Evolutionary conservation across 768 basidiomycete species (phyloP).

Genomic region (Imleria badia): DNA sequence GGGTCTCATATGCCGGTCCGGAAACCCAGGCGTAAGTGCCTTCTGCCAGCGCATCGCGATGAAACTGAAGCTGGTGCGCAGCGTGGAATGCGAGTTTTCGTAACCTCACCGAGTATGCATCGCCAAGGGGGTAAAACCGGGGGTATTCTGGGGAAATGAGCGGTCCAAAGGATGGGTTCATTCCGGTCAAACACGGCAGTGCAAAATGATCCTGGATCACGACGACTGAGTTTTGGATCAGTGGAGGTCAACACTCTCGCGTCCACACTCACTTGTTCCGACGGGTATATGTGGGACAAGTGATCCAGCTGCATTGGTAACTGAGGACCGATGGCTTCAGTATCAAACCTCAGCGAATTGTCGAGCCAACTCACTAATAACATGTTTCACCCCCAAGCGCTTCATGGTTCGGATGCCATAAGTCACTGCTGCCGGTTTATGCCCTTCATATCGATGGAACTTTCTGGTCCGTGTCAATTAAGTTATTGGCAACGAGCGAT

Average conservation of each 20-base stretch:
- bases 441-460: constrained; percentile 89
- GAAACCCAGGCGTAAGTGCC: constrained; percentile 90
- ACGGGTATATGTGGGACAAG: constrained; percentile 71
- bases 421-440: constrained; percentile 62
- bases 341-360: neutral
- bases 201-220: constrained; percentile 84
- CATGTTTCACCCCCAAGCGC: constrained; percentile 66
- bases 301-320: constrained; percentile 87
- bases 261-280: constrained; percentile 68
- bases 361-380: constrained; percentile 59
- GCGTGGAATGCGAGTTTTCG: constrained; percentile 75
- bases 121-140: constrained; percentile 82
- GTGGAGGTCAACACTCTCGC: neutral
- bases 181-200: constrained; percentile 71
- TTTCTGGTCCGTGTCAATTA: constrained; percentile 29
- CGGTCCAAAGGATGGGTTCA: constrained; percentile 80
- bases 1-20: constrained; percentile 88
- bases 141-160: constrained; percentile 54
- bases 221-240: constrained; percentile 53
- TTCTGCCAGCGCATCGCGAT: constrained; percentile 61
- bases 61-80: constrained; percentile 58
- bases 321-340: constrained; percentile 36
- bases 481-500: neutral
- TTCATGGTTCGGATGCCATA: constrained; percentile 83
- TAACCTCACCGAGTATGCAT: constrained; percentile 73